These are phyloP conservation scores for Irpex lacteus DNA, from an alignment of 1,284 basidiomycete species.

Conservation along the genomic window DNA sequence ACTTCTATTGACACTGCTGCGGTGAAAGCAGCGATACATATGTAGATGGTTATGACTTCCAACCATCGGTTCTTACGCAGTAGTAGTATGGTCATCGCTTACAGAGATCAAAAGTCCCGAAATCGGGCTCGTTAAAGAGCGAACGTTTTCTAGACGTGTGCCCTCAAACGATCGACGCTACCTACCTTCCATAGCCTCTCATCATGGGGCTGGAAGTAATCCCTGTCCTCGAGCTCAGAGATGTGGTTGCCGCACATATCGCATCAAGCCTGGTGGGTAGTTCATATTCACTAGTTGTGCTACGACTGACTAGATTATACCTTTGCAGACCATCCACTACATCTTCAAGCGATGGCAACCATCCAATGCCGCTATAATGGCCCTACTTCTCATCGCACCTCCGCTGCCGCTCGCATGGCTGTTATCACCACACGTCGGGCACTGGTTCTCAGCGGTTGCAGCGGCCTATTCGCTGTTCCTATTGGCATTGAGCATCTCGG, in stretches of 20 bases:
- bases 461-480: background rate
- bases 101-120: no score
- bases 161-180: no score
- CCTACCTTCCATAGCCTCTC: background rate
- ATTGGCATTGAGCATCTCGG: slow-evolving; percentile 15
- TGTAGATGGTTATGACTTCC: no score
- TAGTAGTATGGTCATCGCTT: no score
- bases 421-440: background rate
- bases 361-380: background rate
- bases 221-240: background rate
- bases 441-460: background rate
- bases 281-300: background rate
- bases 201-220: background rate
- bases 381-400: background rate
- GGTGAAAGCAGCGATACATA: no score
- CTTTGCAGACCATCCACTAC: background rate
- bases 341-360: background rate
- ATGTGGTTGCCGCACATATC: background rate
- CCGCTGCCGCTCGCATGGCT: background rate
- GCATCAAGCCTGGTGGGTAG: background rate
- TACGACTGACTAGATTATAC: background rate
- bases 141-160: no score
- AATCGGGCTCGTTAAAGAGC: no score
- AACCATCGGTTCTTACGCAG: no score
- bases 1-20: no score